A percentile compares a stretch with the other conserved stretches of the same genome.
Evolutionary conservation across 495 filamentous ascomycete genomes (phyloP).

Genomic region (Penicillium arizonense): DNA sequence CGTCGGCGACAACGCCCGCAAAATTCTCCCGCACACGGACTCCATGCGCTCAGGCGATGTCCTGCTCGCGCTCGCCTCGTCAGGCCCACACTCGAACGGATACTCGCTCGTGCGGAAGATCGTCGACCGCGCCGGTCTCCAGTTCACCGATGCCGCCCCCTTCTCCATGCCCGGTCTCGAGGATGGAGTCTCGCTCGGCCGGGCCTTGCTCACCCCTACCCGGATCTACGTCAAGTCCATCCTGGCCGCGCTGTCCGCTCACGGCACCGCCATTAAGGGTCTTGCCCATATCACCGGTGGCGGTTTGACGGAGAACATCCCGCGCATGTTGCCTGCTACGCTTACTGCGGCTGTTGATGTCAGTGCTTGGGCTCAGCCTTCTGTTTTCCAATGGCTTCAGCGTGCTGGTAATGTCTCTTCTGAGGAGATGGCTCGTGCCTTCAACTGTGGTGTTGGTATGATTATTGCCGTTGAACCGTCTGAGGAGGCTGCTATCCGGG

Average conservation of each 20-base stretch:
- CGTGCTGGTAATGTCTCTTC: slow-evolving; percentile 68
- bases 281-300: slow-evolving; percentile 97
- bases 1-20: slow-evolving; percentile 44
- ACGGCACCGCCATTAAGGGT: slow-evolving; percentile 74
- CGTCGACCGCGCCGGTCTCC: slow-evolving; percentile 66
- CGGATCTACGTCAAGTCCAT: slow-evolving; percentile 77
- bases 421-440: slow-evolving; percentile 81
- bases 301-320: slow-evolving; percentile 87
- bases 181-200: slow-evolving; percentile 54
- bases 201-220: slow-evolving; percentile 74
- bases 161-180: slow-evolving; percentile 58
- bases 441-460: slow-evolving; percentile 94
- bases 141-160: slow-evolving; percentile 67
- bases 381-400: slow-evolving; percentile 84
- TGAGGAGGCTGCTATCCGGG: slow-evolving; percentile 23
- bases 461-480: slow-evolving; percentile 66
- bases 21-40: slow-evolving; percentile 70
- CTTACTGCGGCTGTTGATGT: slow-evolving; percentile 79
- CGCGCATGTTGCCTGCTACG: slow-evolving; percentile 78
- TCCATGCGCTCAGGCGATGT: slow-evolving; percentile 80
- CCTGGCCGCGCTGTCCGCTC: slow-evolving; percentile 53
- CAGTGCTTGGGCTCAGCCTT: slow-evolving; percentile 64
- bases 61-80: slow-evolving; percentile 77
- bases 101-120: slow-evolving; percentile 92
- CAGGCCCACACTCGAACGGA: slow-evolving; percentile 89